phyloP scores from a whole-genome alignment of 345 rosid genomes.

The Boechera stricta region DNA sequence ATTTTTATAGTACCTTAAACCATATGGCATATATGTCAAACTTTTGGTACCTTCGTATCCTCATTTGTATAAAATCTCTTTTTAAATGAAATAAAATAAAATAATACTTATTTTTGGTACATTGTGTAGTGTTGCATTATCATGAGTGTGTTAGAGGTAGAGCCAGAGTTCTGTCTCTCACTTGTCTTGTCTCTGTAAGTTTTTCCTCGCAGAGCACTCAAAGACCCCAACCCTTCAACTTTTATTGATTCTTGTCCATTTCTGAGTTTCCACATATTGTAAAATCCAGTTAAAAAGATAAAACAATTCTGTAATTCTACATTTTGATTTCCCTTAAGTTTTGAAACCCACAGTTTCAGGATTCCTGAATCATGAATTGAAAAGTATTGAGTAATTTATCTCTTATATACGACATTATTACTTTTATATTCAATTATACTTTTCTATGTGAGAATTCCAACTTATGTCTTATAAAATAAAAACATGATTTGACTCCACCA shows the following conservation, averaged over 20 bases:
- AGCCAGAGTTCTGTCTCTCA: conserved; percentile 48
- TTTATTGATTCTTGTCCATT: conserved; percentile 39
- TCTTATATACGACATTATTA: background rate
- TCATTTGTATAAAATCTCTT: conserved; percentile 8
- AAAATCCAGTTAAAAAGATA: background rate
- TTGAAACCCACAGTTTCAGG: conserved; percentile 26
- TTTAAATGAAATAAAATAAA: conserved; percentile 13
- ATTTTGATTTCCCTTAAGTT: conserved; percentile 21
- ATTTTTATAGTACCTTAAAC: conserved; percentile 27
- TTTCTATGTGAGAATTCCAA: background rate
- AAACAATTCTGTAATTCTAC: conserved; percentile 28
- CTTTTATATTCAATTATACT: background rate
- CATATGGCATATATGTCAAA: background rate
- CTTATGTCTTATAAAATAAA: background rate
- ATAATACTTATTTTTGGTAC: conserved; percentile 19
- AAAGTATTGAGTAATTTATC: background rate
- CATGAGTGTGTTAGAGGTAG: conserved; percentile 41
- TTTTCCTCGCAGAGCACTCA: conserved; percentile 43
- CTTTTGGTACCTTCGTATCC: conserved; percentile 13
- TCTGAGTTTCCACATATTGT: conserved; percentile 28
- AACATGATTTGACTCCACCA: background rate
- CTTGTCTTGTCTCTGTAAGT: conserved; percentile 49
- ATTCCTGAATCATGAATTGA: conserved; percentile 12
- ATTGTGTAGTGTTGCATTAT: conserved; percentile 45
- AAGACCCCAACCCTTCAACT: conserved; percentile 33